Percentiles rank a stretch among this genome's conserved stretches.
Evolutionary conservation across 1,284 basidiomycete species (phyloP).

Genomic region (Bondarzewia mesenterica): DNA sequence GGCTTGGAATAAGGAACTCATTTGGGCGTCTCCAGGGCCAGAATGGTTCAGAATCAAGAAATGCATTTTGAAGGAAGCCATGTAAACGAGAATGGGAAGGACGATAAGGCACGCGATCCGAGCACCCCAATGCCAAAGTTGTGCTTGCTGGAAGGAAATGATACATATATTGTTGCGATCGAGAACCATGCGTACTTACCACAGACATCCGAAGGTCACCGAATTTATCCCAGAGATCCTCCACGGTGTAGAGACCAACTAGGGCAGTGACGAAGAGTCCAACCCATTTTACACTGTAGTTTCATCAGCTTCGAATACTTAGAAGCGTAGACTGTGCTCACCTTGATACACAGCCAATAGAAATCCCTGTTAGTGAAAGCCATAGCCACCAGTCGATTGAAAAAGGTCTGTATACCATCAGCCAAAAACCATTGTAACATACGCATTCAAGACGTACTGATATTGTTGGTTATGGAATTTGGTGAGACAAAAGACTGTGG

Average conservation of each 20-base stretch:
- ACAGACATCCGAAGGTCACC: constrained; percentile 90
- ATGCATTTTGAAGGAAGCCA: constrained; percentile 92
- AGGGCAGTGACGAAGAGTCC: constrained; percentile 93
- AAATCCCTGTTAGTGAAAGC: constrained; percentile 84
- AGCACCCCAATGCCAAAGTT: constrained; percentile 88
- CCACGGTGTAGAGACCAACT: constrained; percentile 93
- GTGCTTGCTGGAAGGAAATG: constrained; percentile 49
- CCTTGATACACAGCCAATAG: constrained; percentile 95
- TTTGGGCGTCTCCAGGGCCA: constrained; percentile 95
- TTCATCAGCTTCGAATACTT: not conserved
- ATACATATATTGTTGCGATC: constrained; percentile 8
- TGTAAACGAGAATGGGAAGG: constrained; percentile 87
- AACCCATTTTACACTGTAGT: constrained; percentile 85
- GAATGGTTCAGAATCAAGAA: constrained; percentile 92
- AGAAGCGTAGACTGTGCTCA: constrained; percentile 22
- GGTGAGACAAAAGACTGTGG: constrained; percentile 89
- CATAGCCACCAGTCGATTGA: constrained; percentile 96
- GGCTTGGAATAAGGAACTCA: constrained; percentile 99
- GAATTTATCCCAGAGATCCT: constrained; percentile 98
- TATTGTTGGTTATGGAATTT: constrained; percentile 97
- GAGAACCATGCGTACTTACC: constrained; percentile 37
- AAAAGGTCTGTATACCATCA: constrained; percentile 57
- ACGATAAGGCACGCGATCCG: constrained; percentile 83
- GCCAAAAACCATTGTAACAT: constrained; percentile 6
- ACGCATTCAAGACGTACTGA: constrained; percentile 44